Evolutionary conservation across 768 basidiomycete genomes (phyloP).

Genomic region (Hericium rajendrae): DNA sequence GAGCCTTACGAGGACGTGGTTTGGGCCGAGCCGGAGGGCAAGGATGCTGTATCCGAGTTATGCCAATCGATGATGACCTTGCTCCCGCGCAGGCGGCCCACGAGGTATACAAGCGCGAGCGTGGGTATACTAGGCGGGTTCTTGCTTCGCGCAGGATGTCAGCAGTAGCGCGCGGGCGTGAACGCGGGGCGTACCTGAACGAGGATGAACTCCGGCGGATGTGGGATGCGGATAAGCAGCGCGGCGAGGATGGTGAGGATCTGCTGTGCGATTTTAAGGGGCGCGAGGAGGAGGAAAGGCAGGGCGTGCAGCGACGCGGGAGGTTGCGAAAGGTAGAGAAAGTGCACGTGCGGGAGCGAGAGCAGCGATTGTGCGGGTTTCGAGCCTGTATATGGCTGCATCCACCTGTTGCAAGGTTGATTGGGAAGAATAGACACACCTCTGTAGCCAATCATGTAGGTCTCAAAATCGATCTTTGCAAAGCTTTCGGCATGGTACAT

Average conservation of each 20-base stretch:
- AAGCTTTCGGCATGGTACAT: constrained; percentile 98
- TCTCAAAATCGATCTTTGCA: constrained; percentile 66
- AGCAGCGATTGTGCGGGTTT: constrained; percentile 67
- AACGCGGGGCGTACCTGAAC: constrained; percentile 60
- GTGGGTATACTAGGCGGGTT: constrained; percentile 97
- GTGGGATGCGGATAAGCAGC: constrained; percentile 48
- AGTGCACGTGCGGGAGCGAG: constrained; percentile 50
- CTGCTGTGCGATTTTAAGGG: constrained; percentile 73
- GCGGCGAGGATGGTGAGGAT: constrained; percentile 48
- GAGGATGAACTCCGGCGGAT: constrained; percentile 76
- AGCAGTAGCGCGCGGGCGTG: not conserved
- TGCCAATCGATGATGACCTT: constrained; percentile 99
- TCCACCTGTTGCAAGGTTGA: not conserved
- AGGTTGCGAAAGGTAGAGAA: constrained; percentile 60
- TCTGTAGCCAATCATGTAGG: constrained; percentile 76
- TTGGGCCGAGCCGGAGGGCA: constrained; percentile 63
- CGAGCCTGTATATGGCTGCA: constrained; percentile 45
- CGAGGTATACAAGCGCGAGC: constrained; percentile 74
- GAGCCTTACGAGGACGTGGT: constrained; percentile 61
- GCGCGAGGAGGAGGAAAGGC: constrained; percentile 67
- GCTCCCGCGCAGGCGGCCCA: constrained; percentile 55
- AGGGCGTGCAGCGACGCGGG: constrained; percentile 41
- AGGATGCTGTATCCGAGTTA: constrained; percentile 93
- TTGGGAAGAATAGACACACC: constrained; percentile 36
- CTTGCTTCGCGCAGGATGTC: constrained; percentile 30